Evolutionary conservation across 1,284 basidiomycete species (phyloP).

Genomic region (Papiliotrema flavescens): DNA sequence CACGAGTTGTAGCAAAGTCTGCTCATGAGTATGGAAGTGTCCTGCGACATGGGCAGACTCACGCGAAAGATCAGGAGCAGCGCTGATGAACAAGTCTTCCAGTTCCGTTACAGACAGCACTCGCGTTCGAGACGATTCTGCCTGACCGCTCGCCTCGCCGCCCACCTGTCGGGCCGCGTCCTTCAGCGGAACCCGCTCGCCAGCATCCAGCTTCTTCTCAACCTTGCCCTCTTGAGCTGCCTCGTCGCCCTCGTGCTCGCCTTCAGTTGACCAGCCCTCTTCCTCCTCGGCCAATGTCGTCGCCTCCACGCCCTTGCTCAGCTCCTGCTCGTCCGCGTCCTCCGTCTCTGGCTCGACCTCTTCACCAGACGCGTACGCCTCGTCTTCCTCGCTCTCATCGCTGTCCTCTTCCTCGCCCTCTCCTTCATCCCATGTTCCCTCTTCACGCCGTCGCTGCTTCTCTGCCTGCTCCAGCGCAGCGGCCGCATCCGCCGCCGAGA

Average conservation of each 20-base stretch:
- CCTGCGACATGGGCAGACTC: slow-evolving; percentile 23
- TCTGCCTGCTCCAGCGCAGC: slow-evolving; percentile 72
- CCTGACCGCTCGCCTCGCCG: slow-evolving; percentile 4
- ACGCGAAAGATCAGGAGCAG: slow-evolving; percentile 75
- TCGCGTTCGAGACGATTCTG: slow-evolving; percentile 61
- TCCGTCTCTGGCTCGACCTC: slow-evolving; percentile 15
- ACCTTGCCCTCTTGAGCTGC: slow-evolving; percentile 40
- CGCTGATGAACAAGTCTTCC: slow-evolving; percentile 74
- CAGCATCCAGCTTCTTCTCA: slow-evolving; percentile 40
- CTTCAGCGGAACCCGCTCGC: slow-evolving; percentile 40
- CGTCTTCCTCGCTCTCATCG: slow-evolving; percentile 17
- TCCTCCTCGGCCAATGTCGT: slow-evolving; percentile 56
- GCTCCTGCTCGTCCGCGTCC: slow-evolving; percentile 27
- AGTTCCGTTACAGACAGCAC: slow-evolving; percentile 86
- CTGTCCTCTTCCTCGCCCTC: slow-evolving; percentile 28
- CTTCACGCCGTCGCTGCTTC: slow-evolving; percentile 41
- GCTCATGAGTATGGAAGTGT: slow-evolving; percentile 3
- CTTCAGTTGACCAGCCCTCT: slow-evolving; percentile 50
- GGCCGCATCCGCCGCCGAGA: slow-evolving; percentile 87
- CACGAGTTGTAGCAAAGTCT: slow-evolving; percentile 64
- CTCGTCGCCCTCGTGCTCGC: slow-evolving; percentile 48
- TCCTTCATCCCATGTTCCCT: slow-evolving; percentile 41
- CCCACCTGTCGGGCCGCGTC: slow-evolving; percentile 42
- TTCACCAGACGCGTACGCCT: slow-evolving; percentile 9
- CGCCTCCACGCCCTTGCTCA: slow-evolving; percentile 25